Percentiles rank a stretch among this genome's conserved stretches.
Conservation (phyloP, 306 rosid genomes). For the Sicyos edulis region DNA sequence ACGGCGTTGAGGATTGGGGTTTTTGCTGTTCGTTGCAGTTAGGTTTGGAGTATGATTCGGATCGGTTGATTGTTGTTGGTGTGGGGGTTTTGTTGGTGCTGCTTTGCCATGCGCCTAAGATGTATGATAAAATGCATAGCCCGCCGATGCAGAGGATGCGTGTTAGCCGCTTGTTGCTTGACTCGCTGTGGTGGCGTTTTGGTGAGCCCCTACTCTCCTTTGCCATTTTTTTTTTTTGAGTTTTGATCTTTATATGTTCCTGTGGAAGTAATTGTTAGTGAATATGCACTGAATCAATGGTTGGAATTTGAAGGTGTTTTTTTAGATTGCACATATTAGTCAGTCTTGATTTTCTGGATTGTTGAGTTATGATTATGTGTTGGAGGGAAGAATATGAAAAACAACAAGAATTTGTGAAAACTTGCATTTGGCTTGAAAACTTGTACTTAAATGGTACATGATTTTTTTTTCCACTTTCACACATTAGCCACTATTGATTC, state of each 20-base stretch:
- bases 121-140: slow-evolving; percentile 60
- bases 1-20: slow-evolving; percentile 7
- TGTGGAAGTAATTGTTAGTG: background rate
- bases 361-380: background rate
- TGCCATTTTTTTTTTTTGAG: too few species aligned
- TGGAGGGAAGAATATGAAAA: background rate
- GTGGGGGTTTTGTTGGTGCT: too few species aligned
- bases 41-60: slow-evolving; percentile 40
- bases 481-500: too few species aligned
- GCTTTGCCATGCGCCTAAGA: slow-evolving; percentile 71
- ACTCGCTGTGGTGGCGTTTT: slow-evolving; percentile 64
- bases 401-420: background rate
- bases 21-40: slow-evolving; percentile 36
- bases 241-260: slow-evolving; percentile 5
- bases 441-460: background rate
- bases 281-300: background rate
- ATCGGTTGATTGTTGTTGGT: slow-evolving; percentile 30
- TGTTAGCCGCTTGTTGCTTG: slow-evolving; percentile 59
- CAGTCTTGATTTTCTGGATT: slow-evolving; percentile 1
- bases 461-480: background rate
- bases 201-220: slow-evolving; percentile 83
- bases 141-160: slow-evolving; percentile 73
- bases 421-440: too few species aligned
- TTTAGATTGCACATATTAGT: background rate
- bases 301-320: background rate